Percentiles rank a stretch among this genome's conserved stretches.
These are phyloP conservation scores for Salvia hispanica DNA, from an alignment of 257 asterid genomes.

Conservation along the genomic window DNA sequence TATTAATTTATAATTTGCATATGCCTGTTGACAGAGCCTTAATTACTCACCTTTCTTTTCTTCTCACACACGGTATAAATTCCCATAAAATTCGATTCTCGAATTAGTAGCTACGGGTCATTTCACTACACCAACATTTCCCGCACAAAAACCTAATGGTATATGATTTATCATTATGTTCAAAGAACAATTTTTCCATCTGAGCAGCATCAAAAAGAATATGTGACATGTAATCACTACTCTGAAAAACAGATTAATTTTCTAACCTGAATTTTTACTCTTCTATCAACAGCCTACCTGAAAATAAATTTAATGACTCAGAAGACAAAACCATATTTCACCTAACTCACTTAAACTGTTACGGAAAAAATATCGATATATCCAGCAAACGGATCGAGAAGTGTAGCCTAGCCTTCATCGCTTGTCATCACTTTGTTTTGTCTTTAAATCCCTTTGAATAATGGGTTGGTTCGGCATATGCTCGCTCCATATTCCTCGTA, in stretches of 20 bases:
- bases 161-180: no score
- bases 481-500: slow-evolving; percentile 95
- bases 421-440: slow-evolving; percentile 23
- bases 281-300: slow-evolving; percentile 21
- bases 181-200: no score
- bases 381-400: slow-evolving; percentile 9
- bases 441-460: slow-evolving; percentile 72
- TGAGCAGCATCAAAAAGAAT: no score
- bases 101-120: no score
- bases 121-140: no score
- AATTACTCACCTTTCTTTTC: no score
- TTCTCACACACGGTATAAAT: no score
- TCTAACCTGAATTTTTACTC: slow-evolving; percentile 21
- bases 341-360: slow-evolving; percentile 7
- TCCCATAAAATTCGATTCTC: no score
- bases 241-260: slow-evolving; percentile 25
- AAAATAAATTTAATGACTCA: slow-evolving; percentile 5
- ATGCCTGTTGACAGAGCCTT: no score
- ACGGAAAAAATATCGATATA: neutral
- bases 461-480: slow-evolving; percentile 94
- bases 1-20: no score
- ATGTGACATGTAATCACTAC: slow-evolving; percentile 26
- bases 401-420: slow-evolving; percentile 15
- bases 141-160: no score
- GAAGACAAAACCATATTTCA: slow-evolving; percentile 14